Base-by-base conservation (phyloP, 352 stramenopile genomes). In the Pythium aquatile region DNA sequence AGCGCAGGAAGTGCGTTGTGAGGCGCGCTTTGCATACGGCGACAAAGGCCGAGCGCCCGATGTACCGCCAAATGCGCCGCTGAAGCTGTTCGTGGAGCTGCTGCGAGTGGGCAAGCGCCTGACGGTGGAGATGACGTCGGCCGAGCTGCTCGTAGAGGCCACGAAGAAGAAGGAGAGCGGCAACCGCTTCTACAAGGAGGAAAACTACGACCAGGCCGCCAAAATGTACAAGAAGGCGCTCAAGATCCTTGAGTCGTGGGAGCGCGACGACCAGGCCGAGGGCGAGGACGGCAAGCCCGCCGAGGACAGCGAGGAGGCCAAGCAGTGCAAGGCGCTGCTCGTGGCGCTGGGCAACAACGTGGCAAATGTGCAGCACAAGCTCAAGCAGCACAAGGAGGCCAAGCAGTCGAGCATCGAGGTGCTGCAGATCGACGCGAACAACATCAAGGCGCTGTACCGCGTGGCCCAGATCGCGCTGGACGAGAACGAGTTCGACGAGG, bases 181-280 rank as follows among this genome's bases (percentile, higher is more conserved):
- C 44, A 94, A 94, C 66, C 77, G 83, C 29, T 94, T 87, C 62
- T 92, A 85, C 69, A 78, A 81, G 49, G 78, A 90, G 56, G 79
- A 86, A n/a, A 92, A 94, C 66, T 91, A 90, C 61, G 81, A 91
- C 51, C 84, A 92, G 62, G 85, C 85, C 1, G 83, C 81, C 37
- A 91, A 91, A 66, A 70, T 91, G 30, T 94, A 94, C 77, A 94
- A 94, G 69, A 76, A 79, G 42, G 83, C 85, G 55, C 78, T 94
- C 39, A 92, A 92, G 72, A 74, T 94, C 46, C 69, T 94, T 42
- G 85, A 92, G 58, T 79, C 72, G 54, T 92, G 81, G 79, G 79
- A 94, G 49, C 79, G 79, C 58, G 61, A 71, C 24, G 58, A 72
- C 13, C 30, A 40, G 26, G 39, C 42, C 8, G 53, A 58, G 20